These are phyloP conservation scores for Clavispora asparagi DNA, from an alignment of 805 yeast species.

Conservation along the genomic window DNA sequence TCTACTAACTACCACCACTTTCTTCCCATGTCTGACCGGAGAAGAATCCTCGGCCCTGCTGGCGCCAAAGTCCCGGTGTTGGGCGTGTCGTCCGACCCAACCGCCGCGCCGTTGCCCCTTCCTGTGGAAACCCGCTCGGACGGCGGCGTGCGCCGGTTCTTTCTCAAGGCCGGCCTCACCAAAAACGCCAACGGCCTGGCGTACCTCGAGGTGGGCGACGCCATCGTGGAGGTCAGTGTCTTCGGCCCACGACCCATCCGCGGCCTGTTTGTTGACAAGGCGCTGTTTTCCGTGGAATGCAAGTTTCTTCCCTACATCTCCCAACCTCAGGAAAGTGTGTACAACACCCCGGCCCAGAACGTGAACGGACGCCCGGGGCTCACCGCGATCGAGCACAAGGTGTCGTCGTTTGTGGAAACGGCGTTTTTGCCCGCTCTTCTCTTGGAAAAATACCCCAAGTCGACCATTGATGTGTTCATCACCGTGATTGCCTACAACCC, in stretches of 20 bases:
- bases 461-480: constrained; percentile 75
- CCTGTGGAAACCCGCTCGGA: constrained; percentile 4
- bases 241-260: constrained; percentile 88
- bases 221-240: constrained; percentile 61
- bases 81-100: constrained; percentile 7
- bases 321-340: constrained; percentile 33
- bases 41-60: constrained; percentile 81
- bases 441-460: constrained; percentile 78
- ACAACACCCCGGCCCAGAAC: constrained; percentile 18
- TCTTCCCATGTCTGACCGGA: constrained; percentile 48
- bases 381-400: constrained; percentile 40
- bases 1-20: background rate
- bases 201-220: constrained; percentile 62
- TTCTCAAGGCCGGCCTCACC: constrained; percentile 58
- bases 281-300: constrained; percentile 58
- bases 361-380: constrained; percentile 28
- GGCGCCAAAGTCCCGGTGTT: constrained; percentile 43
- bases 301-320: constrained; percentile 46
- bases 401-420: constrained; percentile 48
- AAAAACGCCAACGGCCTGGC: constrained; percentile 80
- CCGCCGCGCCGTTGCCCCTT: background rate
- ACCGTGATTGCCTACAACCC: constrained; percentile 50
- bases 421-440: constrained; percentile 50
- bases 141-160: constrained; percentile 30
- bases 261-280: constrained; percentile 64